Base-by-base conservation (phyloP, 306 rosid genomes). In the Lathyrus aphaca region DNA sequence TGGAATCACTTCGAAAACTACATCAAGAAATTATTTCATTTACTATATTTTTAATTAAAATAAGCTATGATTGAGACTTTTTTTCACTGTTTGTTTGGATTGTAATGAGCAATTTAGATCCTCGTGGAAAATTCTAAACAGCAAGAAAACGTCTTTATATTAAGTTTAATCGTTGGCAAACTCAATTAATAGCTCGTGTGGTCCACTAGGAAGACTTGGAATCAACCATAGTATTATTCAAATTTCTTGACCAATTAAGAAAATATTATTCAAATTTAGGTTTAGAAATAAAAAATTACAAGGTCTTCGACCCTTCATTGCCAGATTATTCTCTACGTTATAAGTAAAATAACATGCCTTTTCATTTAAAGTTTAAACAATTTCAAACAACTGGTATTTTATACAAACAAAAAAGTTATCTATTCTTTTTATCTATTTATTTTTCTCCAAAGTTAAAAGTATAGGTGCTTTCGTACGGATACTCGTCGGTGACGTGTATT, bases 21-120 rank as follows among this genome's bases (percentile, higher is more conserved):
- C 5, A 10, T 32, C 11, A 13, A 51, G 15, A 50, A 50, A 62
- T 14, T 60, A 49, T 49, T 44, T 39, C 17, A 7, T 50, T 69
- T 51, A 43, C n/a, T 68, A 12, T 12, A n/a, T 57, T 35, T 32
- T 32, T 49, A 25, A 65, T 56, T 25, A 12, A 13, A 48, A 17
- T 46, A 65, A 58, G 74, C 39, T 7, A 42, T 64, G 39, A 69
- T 53, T 62, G 39, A 8, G 74, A 72, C 74, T 58, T 57, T 66
- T 66, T 65, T 72, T 65, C 11, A 70, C 54, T 6, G 44, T 38
- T 46, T 57, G 1, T 66, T 60, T 48, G 48, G 50, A 72, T 46
- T 78, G 25, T 30, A 15, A 27, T 27, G 57, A 58, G 50, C 69
- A 38, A 4, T 35, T 25, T 69, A 46, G 12, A 18, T 56, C 54